Conservation (phyloP, 129 eudicot species). For the Centrapalus pauciflorus region DNA sequence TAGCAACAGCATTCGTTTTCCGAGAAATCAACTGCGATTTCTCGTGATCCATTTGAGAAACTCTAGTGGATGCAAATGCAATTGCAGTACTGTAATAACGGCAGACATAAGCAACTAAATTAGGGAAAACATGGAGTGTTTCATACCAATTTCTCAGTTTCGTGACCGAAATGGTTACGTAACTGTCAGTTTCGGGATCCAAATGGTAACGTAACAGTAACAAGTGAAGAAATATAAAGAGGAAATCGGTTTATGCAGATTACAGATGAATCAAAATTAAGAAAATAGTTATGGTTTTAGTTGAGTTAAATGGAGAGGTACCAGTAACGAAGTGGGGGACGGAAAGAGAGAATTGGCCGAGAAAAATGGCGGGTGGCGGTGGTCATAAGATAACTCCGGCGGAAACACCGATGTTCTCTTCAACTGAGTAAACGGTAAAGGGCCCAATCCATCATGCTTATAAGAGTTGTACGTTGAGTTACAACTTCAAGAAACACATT, state of each 20-base stretch:
- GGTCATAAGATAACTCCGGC: neutral
- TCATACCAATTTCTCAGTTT: neutral
- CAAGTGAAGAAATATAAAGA: too few species aligned
- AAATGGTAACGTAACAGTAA: too few species aligned
- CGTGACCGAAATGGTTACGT: neutral
- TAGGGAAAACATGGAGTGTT: neutral
- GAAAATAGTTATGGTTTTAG: neutral
- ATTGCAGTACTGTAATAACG: conserved; percentile 18
- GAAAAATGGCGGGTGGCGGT: conserved; percentile 2
- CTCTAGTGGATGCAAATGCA: neutral
- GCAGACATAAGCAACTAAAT: neutral
- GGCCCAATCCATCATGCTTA: neutral
- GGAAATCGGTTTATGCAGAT: conserved; percentile 2
- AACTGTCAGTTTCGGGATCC: too few species aligned
- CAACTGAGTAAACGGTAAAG: neutral
- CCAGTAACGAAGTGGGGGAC: conserved; percentile 16
- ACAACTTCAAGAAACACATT: neutral
- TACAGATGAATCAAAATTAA: neutral
- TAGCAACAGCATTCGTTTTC: conserved; percentile 32
- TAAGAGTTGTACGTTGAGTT: neutral
- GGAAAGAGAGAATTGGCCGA: conserved; percentile 10
- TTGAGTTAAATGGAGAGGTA: neutral
- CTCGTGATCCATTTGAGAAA: conserved; percentile 36
- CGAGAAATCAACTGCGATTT: conserved; percentile 24
- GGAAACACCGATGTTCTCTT: conserved; percentile 6